Conservation (phyloP, 352 stramenopile genomes). For the Elongisporangium prolatum region DNA sequence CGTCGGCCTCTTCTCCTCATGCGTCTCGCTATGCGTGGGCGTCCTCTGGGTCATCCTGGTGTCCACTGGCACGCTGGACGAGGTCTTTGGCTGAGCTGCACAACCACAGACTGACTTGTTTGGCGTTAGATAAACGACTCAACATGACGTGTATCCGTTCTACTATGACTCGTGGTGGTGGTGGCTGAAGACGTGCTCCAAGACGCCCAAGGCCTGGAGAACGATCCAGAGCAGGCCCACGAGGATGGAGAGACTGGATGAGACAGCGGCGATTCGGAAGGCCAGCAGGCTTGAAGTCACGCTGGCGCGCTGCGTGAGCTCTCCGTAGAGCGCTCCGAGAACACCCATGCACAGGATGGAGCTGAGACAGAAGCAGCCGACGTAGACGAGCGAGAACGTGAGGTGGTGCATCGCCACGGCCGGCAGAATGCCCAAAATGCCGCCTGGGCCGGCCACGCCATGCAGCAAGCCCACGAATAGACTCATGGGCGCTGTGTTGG, state of each 20-base stretch:
- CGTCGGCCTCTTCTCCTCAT: constrained; percentile 61
- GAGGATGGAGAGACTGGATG: constrained; percentile 46
- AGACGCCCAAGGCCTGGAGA: constrained; percentile 47
- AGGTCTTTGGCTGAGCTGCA: constrained; percentile 49
- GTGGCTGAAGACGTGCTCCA: constrained; percentile 60
- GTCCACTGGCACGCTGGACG: constrained; percentile 59
- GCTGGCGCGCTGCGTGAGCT: constrained; percentile 33
- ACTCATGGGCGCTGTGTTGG: constrained; percentile 10
- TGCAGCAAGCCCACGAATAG: constrained; percentile 79
- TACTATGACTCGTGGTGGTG: constrained; percentile 2
- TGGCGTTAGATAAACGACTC: not conserved
- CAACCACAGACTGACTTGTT: constrained; percentile 1
- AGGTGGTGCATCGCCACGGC: constrained; percentile 64
- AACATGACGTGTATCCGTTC: no score
- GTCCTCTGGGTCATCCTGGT: constrained; percentile 69
- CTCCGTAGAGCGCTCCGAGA: constrained; percentile 83
- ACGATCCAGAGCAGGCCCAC: constrained; percentile 72
- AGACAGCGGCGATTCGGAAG: constrained; percentile 45
- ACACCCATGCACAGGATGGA: constrained; percentile 85
- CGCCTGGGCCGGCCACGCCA: constrained; percentile 74
- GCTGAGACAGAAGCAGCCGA: constrained; percentile 82
- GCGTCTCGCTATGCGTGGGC: constrained; percentile 60
- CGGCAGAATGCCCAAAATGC: constrained; percentile 81
- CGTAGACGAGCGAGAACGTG: constrained; percentile 44
- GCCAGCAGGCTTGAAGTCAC: constrained; percentile 18